These are phyloP conservation scores for Lactarius hatsudake DNA, from an alignment of 768 basidiomycete genomes.

Conservation along the genomic window DNA sequence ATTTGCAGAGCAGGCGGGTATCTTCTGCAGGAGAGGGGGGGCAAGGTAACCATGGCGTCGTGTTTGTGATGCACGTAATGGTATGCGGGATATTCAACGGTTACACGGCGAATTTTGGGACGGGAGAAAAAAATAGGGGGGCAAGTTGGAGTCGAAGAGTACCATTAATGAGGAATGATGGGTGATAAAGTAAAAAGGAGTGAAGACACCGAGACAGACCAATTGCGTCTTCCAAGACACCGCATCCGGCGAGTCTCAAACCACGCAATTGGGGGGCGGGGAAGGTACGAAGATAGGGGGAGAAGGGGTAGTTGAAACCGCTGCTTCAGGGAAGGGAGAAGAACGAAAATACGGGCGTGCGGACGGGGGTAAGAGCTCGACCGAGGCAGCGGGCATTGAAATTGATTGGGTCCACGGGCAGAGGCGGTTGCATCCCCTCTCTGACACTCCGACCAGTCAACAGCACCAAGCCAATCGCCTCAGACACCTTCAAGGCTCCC, in stretches of 20 bases:
- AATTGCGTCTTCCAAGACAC: neutral
- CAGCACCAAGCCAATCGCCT: neutral
- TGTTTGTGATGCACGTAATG: neutral
- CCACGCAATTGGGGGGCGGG: neutral
- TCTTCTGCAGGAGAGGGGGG: neutral
- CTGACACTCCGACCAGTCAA: neutral
- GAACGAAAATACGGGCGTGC: neutral
- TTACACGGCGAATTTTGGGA: neutral
- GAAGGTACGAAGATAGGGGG: neutral
- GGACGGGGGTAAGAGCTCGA: neutral
- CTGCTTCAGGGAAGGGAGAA: neutral
- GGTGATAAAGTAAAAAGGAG: neutral
- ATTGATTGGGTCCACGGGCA: neutral
- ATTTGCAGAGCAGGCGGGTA: neutral
- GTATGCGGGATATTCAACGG: neutral
- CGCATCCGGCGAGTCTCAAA: neutral
- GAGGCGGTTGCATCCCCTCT: neutral
- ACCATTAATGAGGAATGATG: no score
- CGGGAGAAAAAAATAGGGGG: neutral
- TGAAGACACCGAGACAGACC: neutral
- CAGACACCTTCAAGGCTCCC: neutral
- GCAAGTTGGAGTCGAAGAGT: neutral
- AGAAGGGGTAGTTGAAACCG: neutral
- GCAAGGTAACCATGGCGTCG: neutral
- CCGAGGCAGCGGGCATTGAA: constrained; percentile 16